Percentiles rank a stretch among this genome's conserved stretches.
Evolutionary conservation across 2,329 filamentous ascomycete genomes (phyloP).

Genomic region (Phialocephala sp.): DNA sequence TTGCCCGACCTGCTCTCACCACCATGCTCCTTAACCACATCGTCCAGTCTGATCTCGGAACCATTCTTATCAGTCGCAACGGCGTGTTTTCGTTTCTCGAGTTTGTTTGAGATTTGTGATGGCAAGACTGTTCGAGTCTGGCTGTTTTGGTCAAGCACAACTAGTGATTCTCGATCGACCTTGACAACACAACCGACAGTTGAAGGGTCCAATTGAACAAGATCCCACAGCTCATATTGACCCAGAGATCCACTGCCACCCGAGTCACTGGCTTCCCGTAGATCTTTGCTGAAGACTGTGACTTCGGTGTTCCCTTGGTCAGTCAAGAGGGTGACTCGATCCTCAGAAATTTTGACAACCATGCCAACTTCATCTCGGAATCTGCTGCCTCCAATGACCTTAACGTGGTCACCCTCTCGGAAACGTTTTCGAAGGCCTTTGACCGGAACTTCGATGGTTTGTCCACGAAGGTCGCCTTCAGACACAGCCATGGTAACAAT

Average conservation of each 20-base stretch:
- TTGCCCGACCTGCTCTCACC: constrained; percentile 86
- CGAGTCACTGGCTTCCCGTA: constrained; percentile 90
- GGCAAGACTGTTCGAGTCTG: constrained; percentile 82
- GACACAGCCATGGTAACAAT: constrained; percentile 89
- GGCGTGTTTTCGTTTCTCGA: constrained; percentile 80
- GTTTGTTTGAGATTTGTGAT: constrained; percentile 88
- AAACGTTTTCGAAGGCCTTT: constrained; percentile 94
- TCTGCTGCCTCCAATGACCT: constrained; percentile 94
- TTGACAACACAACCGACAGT: constrained; percentile 95
- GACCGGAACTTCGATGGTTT: constrained; percentile 89
- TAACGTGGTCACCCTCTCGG: constrained; percentile 93
- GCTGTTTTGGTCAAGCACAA: constrained; percentile 89
- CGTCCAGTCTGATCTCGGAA: constrained; percentile 88
- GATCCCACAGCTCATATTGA: constrained; percentile 89
- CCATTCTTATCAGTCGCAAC: constrained; percentile 93
- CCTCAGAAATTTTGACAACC: constrained; percentile 91
- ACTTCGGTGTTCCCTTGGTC: constrained; percentile 94
- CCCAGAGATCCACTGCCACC: constrained; percentile 84
- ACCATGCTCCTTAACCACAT: constrained; percentile 88
- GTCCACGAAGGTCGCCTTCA: constrained; percentile 80
- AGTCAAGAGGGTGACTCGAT: constrained; percentile 89
- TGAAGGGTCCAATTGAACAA: constrained; percentile 90
- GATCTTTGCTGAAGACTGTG: constrained; percentile 96
- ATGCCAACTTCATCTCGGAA: constrained; percentile 96
- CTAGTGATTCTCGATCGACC: constrained; percentile 90